Evolutionary conservation across 176 grass and related monocot species (phyloP).

Genomic region (Pontederia crassipes): DNA sequence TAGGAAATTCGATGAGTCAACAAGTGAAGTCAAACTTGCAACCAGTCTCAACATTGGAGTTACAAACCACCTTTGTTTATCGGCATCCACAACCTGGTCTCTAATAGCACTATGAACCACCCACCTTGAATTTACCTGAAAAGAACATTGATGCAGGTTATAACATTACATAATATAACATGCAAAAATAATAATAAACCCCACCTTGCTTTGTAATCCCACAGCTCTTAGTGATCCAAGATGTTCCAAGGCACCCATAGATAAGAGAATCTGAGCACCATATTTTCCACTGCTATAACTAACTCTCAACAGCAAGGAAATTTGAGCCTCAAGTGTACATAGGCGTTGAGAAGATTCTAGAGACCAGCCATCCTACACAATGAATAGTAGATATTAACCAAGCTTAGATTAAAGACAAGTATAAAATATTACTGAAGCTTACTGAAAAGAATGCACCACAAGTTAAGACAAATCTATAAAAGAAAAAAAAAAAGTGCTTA

Average conservation of each 20-base stretch:
- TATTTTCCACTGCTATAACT: conserved; percentile 79
- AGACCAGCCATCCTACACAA: conserved; percentile 49
- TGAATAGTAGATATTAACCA: neutral
- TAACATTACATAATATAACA: conserved; percentile 17
- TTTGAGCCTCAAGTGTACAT: conserved; percentile 68
- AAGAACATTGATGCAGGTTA: conserved; percentile 4
- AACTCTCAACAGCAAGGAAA: conserved; percentile 87
- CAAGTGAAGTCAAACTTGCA: conserved; percentile 70
- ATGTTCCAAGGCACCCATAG: conserved; percentile 78
- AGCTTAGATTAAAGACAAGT: conserved; percentile 1
- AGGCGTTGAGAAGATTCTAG: conserved; percentile 62
- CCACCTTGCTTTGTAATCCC: conserved; percentile 52
- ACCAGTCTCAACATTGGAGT: conserved; percentile 75
- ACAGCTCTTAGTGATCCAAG: conserved; percentile 66
- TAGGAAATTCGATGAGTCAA: conserved; percentile 69
- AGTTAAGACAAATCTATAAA: too few relatives aligned
- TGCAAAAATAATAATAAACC: conserved; percentile 3
- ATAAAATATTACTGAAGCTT: neutral
- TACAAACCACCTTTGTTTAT: conserved; percentile 60
- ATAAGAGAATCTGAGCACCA: conserved; percentile 82
- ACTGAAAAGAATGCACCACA: neutral
- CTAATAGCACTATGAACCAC: conserved; percentile 28
- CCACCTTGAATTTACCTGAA: conserved; percentile 45
- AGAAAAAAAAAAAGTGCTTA: too few relatives aligned
- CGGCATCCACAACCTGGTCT: conserved; percentile 42